phyloP scores from a whole-genome alignment of 352 stramenopile species.

The Phytopythium helicoides region DNA sequence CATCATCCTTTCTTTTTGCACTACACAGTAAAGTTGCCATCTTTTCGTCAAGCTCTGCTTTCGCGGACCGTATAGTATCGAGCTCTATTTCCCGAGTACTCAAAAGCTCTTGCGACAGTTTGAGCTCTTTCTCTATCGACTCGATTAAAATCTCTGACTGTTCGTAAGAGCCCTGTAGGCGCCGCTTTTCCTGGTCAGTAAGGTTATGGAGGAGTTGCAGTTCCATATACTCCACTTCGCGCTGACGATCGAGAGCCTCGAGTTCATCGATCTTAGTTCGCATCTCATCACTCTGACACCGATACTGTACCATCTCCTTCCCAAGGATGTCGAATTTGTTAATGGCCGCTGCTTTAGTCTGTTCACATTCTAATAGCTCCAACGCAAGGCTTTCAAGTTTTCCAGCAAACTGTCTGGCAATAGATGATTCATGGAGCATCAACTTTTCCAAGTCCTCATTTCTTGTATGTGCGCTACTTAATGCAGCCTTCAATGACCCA shows the following conservation, averaged over 20 bases:
- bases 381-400: too few relatives aligned
- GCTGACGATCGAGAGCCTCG: background rate
- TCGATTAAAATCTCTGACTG: background rate
- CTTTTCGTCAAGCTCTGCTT: too few relatives aligned
- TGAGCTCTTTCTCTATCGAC: background rate
- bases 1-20: too few relatives aligned
- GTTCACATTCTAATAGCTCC: too few relatives aligned
- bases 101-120: background rate
- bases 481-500: too few relatives aligned
- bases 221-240: background rate
- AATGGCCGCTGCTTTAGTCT: too few relatives aligned
- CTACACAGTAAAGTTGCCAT: too few relatives aligned
- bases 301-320: background rate
- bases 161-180: background rate
- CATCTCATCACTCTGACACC: background rate
- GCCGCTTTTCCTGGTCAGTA: background rate
- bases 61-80: too few relatives aligned
- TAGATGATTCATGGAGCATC: too few relatives aligned
- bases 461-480: too few relatives aligned
- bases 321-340: background rate
- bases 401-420: too few relatives aligned
- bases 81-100: background rate
- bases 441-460: too few relatives aligned
- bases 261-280: background rate
- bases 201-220: background rate